Conservation (phyloP, 2,329 filamentous ascomycete genomes). For the Parasarocladium wereldwijsianum region DNA sequence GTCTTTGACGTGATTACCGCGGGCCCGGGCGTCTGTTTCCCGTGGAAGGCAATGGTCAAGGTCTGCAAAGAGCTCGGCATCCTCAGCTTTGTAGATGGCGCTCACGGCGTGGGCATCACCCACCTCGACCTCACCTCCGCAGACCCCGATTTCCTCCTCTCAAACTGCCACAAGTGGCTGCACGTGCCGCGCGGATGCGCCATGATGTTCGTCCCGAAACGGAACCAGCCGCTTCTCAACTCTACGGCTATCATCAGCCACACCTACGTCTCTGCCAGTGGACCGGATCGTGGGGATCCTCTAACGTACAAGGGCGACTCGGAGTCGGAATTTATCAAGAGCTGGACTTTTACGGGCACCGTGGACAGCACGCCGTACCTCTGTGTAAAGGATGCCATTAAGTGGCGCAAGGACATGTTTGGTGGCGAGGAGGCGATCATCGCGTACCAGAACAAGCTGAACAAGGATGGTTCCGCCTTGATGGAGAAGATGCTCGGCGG, state of each 20-base stretch:
- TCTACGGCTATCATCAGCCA: constrained; percentile 69
- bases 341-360: constrained; percentile 69
- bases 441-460: constrained; percentile 47
- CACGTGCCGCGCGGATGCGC: constrained; percentile 67
- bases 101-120: constrained; percentile 73
- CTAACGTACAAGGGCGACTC: constrained; percentile 28
- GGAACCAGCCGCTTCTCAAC: constrained; percentile 63
- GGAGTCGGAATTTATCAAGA: constrained; percentile 47
- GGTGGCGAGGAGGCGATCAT: constrained; percentile 62
- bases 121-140: constrained; percentile 49
- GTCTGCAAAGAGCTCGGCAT: constrained; percentile 54
- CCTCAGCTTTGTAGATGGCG: constrained; percentile 66
- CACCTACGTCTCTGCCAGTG: constrained; percentile 58
- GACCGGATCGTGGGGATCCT: constrained; percentile 26
- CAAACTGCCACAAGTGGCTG: constrained; percentile 88
- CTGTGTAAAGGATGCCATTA: constrained; percentile 55
- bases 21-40: constrained; percentile 64
- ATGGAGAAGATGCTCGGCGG: constrained; percentile 54
- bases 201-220: constrained; percentile 60
- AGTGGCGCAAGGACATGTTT: constrained; percentile 53
- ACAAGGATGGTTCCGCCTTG: constrained; percentile 43
- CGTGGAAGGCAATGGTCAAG: constrained; percentile 53
- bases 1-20: constrained; percentile 68
- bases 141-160: constrained; percentile 75
- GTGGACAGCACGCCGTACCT: constrained; percentile 58